Conservation (phyloP, 306 rosid species). For the Prunus davidiana region DNA sequence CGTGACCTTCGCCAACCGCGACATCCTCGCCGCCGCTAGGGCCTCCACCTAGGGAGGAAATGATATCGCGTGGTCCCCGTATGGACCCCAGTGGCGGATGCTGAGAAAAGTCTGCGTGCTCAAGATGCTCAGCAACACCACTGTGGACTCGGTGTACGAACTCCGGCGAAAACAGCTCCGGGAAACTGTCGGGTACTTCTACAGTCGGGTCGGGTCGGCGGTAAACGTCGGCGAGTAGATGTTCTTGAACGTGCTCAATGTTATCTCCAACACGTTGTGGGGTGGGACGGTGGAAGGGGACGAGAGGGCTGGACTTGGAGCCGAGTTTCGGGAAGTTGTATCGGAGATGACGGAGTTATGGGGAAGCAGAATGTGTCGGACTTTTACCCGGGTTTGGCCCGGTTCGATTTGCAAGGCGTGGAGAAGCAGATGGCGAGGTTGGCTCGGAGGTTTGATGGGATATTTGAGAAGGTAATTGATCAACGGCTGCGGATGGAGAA, state of each 20-base stretch:
- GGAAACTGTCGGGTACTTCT: conserved; percentile 26
- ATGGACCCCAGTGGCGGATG: conserved; percentile 84
- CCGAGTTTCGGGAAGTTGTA: conserved; percentile 59
- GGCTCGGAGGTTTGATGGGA: conserved; percentile 38
- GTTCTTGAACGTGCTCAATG: conserved; percentile 59
- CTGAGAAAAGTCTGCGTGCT: conserved; percentile 57
- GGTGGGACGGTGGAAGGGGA: conserved; percentile 57
- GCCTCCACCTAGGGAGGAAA: conserved; percentile 44
- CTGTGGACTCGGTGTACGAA: conserved; percentile 52
- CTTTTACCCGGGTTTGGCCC: conserved; percentile 60
- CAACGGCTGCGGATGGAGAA: conserved; percentile 21
- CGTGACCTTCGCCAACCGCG: conserved; percentile 68
- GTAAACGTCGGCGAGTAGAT: conserved; percentile 56
- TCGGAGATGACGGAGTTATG: conserved; percentile 38
- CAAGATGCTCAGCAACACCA: conserved; percentile 64
- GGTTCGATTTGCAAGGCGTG: conserved; percentile 78
- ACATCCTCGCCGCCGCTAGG: conserved; percentile 44
- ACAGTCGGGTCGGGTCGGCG: conserved; percentile 33
- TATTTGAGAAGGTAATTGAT: conserved; percentile 55
- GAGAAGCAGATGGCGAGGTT: conserved; percentile 36
- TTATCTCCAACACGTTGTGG: conserved; percentile 71
- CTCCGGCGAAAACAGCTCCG: conserved; percentile 60
- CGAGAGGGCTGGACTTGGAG: conserved; percentile 43
- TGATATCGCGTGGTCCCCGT: conserved; percentile 65
- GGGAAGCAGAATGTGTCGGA: conserved; percentile 70